A percentile compares a stretch with the other conserved stretches of the same genome.
These are phyloP conservation scores for Lithohypha guttulata DNA, from an alignment of 2,329 filamentous ascomycete genomes.

Conservation along the genomic window DNA sequence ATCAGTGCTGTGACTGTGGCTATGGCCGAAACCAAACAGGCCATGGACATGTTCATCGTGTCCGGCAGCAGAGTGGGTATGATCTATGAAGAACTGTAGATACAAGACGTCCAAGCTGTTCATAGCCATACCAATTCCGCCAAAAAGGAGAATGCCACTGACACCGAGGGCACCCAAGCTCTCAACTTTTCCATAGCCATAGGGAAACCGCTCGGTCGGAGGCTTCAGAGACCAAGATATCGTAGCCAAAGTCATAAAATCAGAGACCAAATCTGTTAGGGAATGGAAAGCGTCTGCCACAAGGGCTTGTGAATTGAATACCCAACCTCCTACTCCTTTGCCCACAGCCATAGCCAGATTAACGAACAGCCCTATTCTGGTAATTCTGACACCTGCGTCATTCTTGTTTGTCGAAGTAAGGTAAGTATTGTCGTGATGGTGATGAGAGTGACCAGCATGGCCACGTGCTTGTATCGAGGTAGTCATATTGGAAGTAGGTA, in stretches of 20 bases:
- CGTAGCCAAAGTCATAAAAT: constrained; percentile 85
- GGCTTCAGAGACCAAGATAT: constrained; percentile 87
- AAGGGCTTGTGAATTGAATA: constrained; percentile 90
- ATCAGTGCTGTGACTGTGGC: constrained; percentile 52
- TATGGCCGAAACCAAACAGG: constrained; percentile 50
- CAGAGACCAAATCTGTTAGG: constrained; percentile 86
- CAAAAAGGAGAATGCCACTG: constrained; percentile 77
- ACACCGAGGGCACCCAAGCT: constrained; percentile 88
- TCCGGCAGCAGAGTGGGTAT: constrained; percentile 34
- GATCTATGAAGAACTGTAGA: constrained; percentile 60
- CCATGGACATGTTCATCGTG: constrained; percentile 24
- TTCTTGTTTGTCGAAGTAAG: constrained; percentile 72
- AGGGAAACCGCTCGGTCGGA: constrained; percentile 72
- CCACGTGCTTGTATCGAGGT: constrained; percentile 11
- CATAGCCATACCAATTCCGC: constrained; percentile 85
- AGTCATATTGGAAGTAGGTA: constrained; percentile 7
- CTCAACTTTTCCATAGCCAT: constrained; percentile 95
- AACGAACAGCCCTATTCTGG: constrained; percentile 73
- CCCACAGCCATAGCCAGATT: constrained; percentile 90
- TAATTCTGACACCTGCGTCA: constrained; percentile 90
- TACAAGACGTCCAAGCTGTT: constrained; percentile 61
- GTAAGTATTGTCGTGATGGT: constrained; percentile 69
- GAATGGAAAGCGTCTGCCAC: constrained; percentile 92
- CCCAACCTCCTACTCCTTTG: constrained; percentile 84
- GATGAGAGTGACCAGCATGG: constrained; percentile 43